Base-by-base conservation (phyloP, 768 basidiomycete species). In the Pholiota molesta region DNA sequence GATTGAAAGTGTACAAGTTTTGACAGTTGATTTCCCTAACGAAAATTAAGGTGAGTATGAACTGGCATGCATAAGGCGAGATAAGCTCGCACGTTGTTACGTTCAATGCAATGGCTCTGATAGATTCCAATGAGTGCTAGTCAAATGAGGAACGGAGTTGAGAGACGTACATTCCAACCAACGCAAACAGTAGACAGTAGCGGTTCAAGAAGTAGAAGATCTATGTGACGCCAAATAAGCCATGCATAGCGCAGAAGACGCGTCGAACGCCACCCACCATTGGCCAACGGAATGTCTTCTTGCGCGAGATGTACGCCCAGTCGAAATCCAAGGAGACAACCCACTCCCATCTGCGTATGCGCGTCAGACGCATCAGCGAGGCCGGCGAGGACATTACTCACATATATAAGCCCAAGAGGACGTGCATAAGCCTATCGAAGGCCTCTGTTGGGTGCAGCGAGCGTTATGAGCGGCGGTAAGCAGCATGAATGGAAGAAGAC, bases 121-220 rank as follows among this genome's bases (percentile, higher is more conserved):
- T 65, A 44, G 52, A 8, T 61, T 51, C 23, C 40, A 17, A 28
- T 29, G 19, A 52, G 42, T 47, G 21, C 9, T 44, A 29, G 26
- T 35, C 16, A 23, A 52, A 59, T 35, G 31, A 35, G 64, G 55
- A 61, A 54, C 31, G 8, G 19, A 44, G 58, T 16, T 39, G 17
- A 51, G 39, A 33, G 17, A 75, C 88, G 68, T 66, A 90, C 89
- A 91, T 88, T 68, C 89, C 89, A 59, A 89, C 78, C 62, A 90
- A 73, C 2, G 89, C 85, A 64, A 89, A 79, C 6, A 91, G 73
- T 39, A 90, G 73, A 66, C 78, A 82, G 69, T 90, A 91, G 55
- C 89, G 83, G 65, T 87, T 86, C 51, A 86, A 71, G 72, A 91
- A 90, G 72, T 91, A 91, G 69, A 89, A 89, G 49, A 81, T 74